These are phyloP conservation scores for Boletus semigastroideus DNA, from an alignment of 1,284 basidiomycete genomes.

Conservation along the genomic window DNA sequence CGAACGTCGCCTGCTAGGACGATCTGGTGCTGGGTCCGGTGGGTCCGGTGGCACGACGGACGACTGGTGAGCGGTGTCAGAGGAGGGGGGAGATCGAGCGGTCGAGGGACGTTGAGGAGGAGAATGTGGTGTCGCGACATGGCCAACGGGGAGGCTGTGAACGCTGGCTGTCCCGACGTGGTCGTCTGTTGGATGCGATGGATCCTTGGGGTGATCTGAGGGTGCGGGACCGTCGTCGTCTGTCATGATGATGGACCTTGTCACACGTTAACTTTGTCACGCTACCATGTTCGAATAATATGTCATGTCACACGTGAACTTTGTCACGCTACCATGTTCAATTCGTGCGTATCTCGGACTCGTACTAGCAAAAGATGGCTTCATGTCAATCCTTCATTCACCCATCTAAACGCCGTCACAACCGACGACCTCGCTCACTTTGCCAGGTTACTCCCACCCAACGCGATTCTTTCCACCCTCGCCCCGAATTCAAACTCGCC, in stretches of 20 bases:
- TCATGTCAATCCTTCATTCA: conserved; percentile 20
- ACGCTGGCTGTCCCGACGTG: conserved; percentile 50
- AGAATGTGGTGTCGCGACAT: conserved; percentile 41
- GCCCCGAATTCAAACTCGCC: conserved; percentile 44
- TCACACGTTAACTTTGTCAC: no score
- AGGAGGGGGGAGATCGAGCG: conserved; percentile 26
- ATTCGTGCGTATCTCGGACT: background rate
- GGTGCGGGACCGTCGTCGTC: conserved; percentile 3
- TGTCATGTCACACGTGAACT: no score
- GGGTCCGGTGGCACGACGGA: conserved; percentile 10
- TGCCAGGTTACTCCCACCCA: conserved; percentile 54
- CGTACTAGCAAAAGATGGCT: no score
- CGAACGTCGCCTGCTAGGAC: conserved; percentile 42
- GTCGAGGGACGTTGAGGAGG: conserved; percentile 26
- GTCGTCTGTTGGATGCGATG: conserved; percentile 9
- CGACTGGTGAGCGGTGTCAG: conserved; percentile 18
- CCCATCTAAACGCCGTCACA: conserved; percentile 46
- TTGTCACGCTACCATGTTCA: background rate
- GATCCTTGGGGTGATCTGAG: background rate
- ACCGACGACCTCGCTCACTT: conserved; percentile 64
- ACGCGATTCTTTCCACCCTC: conserved; percentile 66
- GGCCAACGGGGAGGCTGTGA: conserved; percentile 56
- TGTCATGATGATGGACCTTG: no score
- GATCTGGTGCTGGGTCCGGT: conserved; percentile 18
- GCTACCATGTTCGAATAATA: conserved; percentile 1